These are phyloP conservation scores for Lasiosphaeriaceae sp. DNA, from an alignment of 495 filamentous ascomycete genomes.

Conservation along the genomic window DNA sequence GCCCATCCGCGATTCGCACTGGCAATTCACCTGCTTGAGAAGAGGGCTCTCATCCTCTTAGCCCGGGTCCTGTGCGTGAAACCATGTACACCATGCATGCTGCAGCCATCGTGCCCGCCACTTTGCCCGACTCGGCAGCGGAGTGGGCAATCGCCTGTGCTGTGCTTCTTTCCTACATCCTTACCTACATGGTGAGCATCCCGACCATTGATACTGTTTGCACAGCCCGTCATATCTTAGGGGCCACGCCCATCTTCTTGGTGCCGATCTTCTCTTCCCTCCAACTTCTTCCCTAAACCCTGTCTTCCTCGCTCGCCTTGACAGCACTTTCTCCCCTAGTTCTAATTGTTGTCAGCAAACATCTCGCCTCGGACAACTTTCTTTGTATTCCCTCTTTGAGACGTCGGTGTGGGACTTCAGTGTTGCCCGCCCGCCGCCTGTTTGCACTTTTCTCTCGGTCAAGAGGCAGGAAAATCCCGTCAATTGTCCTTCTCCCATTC, in stretches of 20 bases:
- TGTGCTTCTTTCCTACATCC: constrained; percentile 1
- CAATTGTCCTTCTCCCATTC: no score
- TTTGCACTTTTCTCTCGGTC: no score
- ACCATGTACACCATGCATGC: constrained; percentile 12
- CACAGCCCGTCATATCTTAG: constrained; percentile 8
- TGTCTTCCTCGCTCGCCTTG: constrained; percentile 1
- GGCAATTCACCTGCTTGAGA: background rate
- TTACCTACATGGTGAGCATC: background rate
- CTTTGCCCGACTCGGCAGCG: constrained; percentile 21
- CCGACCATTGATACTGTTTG: background rate
- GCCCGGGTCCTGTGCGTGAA: constrained; percentile 12
- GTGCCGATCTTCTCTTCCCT: constrained; percentile 4
- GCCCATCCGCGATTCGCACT: constrained; percentile 1
- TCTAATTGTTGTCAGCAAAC: background rate
- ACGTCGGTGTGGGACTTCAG: constrained; percentile 2
- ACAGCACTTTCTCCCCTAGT: background rate
- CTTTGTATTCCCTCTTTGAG: background rate
- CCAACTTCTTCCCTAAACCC: background rate
- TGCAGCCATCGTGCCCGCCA: constrained; percentile 19
- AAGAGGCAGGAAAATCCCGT: no score
- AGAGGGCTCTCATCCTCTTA: background rate
- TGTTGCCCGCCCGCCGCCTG: background rate
- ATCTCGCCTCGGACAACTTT: background rate
- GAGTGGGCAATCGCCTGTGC: background rate
- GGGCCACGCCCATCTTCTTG: constrained; percentile 5